Evolutionary conservation across 805 yeast species (phyloP).

Genomic region (Pichia ethanolica): DNA sequence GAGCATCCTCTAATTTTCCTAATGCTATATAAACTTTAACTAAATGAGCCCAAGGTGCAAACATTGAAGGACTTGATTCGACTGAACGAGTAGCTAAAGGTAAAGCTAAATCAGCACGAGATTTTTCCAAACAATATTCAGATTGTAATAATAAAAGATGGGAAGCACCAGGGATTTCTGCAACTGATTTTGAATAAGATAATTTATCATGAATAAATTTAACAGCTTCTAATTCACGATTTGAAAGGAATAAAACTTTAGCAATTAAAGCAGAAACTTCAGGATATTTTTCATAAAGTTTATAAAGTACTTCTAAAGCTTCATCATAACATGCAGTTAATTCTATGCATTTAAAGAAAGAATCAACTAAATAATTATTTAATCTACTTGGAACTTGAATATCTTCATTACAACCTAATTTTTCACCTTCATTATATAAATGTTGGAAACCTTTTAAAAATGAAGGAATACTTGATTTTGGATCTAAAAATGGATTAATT

Average conservation of each 20-base stretch:
- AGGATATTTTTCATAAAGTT: constrained; percentile 46
- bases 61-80: constrained; percentile 66
- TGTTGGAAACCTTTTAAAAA: constrained; percentile 61
- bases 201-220: constrained; percentile 42
- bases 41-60: constrained; percentile 64
- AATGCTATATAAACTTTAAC: constrained; percentile 56
- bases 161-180: constrained; percentile 45
- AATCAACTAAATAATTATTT: constrained; percentile 67
- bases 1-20: constrained; percentile 64
- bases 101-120: constrained; percentile 48
- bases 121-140: constrained; percentile 46
- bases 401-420: constrained; percentile 57
- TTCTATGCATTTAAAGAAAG: constrained; percentile 55
- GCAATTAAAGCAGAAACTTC: constrained; percentile 53
- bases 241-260: constrained; percentile 42
- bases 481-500: constrained; percentile 59
- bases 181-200: constrained; percentile 17
- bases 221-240: constrained; percentile 56
- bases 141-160: constrained; percentile 50
- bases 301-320: constrained; percentile 51
- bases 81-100: constrained; percentile 58
- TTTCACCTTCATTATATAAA: constrained; percentile 59
- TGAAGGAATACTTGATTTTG: constrained; percentile 37
- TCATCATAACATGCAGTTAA: constrained; percentile 57
- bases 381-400: constrained; percentile 59